A percentile compares a stretch with the other conserved stretches of the same genome.
phyloP scores from a whole-genome alignment of 371 early-diverging fungal genomes.

The Mucor sp. region DNA sequence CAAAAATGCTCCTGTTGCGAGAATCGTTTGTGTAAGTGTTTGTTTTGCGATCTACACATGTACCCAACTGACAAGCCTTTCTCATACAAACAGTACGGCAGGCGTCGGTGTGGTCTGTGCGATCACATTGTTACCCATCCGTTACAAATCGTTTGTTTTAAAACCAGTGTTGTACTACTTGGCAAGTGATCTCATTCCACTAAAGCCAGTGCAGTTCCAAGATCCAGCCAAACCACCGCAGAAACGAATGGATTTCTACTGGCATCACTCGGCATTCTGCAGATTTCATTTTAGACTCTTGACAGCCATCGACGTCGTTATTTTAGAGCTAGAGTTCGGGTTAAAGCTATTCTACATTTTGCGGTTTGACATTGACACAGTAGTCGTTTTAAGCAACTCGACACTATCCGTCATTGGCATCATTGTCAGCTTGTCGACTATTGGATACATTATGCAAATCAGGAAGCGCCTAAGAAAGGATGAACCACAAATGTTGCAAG shows the following conservation, averaged over 20 bases:
- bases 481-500: constrained; percentile 28
- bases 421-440: constrained; percentile 27
- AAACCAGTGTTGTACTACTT: constrained; percentile 46
- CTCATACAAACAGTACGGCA: constrained; percentile 25
- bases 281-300: constrained; percentile 36
- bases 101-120: constrained; percentile 35
- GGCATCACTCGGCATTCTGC: constrained; percentile 32
- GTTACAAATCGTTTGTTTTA: constrained; percentile 35
- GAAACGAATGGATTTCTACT: constrained; percentile 36
- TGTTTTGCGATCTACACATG: constrained; percentile 1
- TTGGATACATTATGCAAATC: constrained; percentile 31
- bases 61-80: not conserved
- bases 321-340: constrained; percentile 45
- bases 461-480: constrained; percentile 24
- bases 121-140: constrained; percentile 37
- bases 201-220: constrained; percentile 25
- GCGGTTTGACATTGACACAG: constrained; percentile 40
- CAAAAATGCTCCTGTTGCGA: constrained; percentile 47
- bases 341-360: constrained; percentile 46
- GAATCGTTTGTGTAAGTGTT: constrained; percentile 46
- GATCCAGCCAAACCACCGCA: constrained; percentile 18
- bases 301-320: constrained; percentile 36
- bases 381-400: constrained; percentile 37
- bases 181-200: constrained; percentile 35
- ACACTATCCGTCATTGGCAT: constrained; percentile 36